Base-by-base conservation (phyloP, 352 stramenopile genomes). In the Globisporangium perplexum region DNA sequence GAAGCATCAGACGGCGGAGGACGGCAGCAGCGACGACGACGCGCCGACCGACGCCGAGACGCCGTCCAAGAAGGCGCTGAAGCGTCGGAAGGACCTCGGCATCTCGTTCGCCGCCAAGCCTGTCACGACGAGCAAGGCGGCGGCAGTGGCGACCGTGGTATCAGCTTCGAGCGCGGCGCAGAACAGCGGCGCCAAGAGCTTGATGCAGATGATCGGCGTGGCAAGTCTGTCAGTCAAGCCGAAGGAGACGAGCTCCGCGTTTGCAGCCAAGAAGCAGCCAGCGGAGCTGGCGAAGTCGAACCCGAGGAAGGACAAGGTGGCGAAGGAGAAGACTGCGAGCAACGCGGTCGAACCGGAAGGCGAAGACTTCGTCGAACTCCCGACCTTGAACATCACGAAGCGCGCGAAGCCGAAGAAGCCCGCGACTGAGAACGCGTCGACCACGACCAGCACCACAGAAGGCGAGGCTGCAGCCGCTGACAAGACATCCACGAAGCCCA, bases 1-100 rank as follows among this genome's bases (percentile, higher is more conserved):
- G 20, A 59, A 80, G 22, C 52, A 65, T 10, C 59, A 53, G n/a
- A 55, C 77, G 20, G 52, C 46, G 18, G 62, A 63, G 23, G 53
- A 62, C 12, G 60, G 66, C 45, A n/a, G 20, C 1, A 31, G 31
- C 12, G 38, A 43, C 15, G 52, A 48, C 52, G 48, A 61, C n/a
- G 39, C 48, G 33, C 20, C 48, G 7, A 28, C 26, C 12, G 28
- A 26, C 7, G 14, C 45, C 4, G 57, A 64, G 51, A 58, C 50
- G 14, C 49, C 30, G 22, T 47, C 58, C 7, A 68, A 72, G 36
- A 62, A 50, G 20, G 48, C 51, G 8, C 33, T 64, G 28, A 64
- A 59, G 39, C 57, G 57, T 5, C 50, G 57, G 47, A 69, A 63
- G 33, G 64, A 66, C 28, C 36, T 62, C 17, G 49, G 49, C 8